phyloP scores from a whole-genome alignment of 2,329 filamentous ascomycete genomes.

The Neonectria punicea region DNA sequence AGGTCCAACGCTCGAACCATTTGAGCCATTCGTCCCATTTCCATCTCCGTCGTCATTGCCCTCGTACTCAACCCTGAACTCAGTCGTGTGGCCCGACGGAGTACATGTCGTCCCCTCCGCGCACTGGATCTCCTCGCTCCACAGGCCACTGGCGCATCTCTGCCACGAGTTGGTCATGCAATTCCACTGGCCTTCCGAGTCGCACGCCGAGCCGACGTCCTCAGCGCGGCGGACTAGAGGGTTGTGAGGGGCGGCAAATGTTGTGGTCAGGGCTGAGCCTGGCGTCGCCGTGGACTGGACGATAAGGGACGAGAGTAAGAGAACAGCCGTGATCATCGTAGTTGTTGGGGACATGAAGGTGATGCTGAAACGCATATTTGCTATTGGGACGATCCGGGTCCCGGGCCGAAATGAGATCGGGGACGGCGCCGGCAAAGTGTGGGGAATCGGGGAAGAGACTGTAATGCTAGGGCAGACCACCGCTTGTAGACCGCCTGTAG shows the following conservation, averaged over 20 bases:
- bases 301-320: slow-evolving; percentile 26
- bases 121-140: slow-evolving; percentile 57
- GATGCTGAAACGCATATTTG: slow-evolving; percentile 24
- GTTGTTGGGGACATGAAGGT: slow-evolving; percentile 4
- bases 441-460: slow-evolving; percentile 18
- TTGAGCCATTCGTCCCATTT: slow-evolving; percentile 11
- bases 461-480: background rate
- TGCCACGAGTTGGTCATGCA: slow-evolving; percentile 62
- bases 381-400: slow-evolving; percentile 2
- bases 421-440: slow-evolving; percentile 26
- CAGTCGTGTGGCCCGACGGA: slow-evolving; percentile 53
- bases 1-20: slow-evolving; percentile 16
- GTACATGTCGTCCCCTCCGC: slow-evolving; percentile 58
- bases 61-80: slow-evolving; percentile 11
- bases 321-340: slow-evolving; percentile 9
- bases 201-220: slow-evolving; percentile 53
- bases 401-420: slow-evolving; percentile 25
- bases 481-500: background rate
- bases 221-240: slow-evolving; percentile 39
- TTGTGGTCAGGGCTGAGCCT: slow-evolving; percentile 2
- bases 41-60: slow-evolving; percentile 26
- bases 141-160: slow-evolving; percentile 59
- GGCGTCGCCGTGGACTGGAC: slow-evolving; percentile 15
- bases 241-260: background rate
- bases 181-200: slow-evolving; percentile 64